Evolutionary conservation across 2,329 filamentous ascomycete genomes (phyloP), one percentile per base, ranked within the genome.

Genomic region (Fonsecaea monophora): DNA sequence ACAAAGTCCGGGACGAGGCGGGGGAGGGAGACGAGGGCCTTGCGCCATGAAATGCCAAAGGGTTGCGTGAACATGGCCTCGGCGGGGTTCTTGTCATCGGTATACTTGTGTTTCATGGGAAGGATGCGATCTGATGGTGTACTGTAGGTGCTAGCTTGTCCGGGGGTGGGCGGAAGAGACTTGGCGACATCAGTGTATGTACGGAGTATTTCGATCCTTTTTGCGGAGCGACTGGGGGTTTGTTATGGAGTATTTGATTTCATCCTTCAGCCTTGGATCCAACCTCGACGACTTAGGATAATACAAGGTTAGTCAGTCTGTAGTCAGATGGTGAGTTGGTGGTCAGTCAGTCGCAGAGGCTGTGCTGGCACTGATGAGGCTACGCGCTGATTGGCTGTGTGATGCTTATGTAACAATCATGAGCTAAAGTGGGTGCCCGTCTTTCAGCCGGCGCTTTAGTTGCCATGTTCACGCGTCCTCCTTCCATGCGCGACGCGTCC

Each of bases 1-100:
- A 72, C 68, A 34, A 68, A 65, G 48, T 71, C 63, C 0, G 72
- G 72, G 2, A 74, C 70, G 5, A 71, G 53, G 12, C 72, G 71
- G 12, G 72, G 72, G 2, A 70, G 21, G 30, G 59, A 66, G 53
- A 74, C 71, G 8, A 74, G 60, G 18, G 72, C 70, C 50, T 72
- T 73, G 30, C 71, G 65, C 72, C 72, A 74, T 53, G 60, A 62
- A 10, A 62, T 53, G 38, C 60, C 60, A 21, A 62, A 62, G 8
- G 60, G 53, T 21, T 62, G 60, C 7, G 53, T 48, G 60, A 62
- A 62, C 15, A 62, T 62, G 53, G 59, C 59, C 21, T 25, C n/a
- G 1, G 59, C 59, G 5, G 59, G 59, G 48, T 61, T 50, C 45
- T 42, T 32, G 37, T 61, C 59, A 53, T 61, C 59, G n/a, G 32